Percentiles rank a stretch among this genome's conserved stretches.
Evolutionary conservation across 495 filamentous ascomycete species (phyloP).

Genomic region (Neurospora tetraspora): DNA sequence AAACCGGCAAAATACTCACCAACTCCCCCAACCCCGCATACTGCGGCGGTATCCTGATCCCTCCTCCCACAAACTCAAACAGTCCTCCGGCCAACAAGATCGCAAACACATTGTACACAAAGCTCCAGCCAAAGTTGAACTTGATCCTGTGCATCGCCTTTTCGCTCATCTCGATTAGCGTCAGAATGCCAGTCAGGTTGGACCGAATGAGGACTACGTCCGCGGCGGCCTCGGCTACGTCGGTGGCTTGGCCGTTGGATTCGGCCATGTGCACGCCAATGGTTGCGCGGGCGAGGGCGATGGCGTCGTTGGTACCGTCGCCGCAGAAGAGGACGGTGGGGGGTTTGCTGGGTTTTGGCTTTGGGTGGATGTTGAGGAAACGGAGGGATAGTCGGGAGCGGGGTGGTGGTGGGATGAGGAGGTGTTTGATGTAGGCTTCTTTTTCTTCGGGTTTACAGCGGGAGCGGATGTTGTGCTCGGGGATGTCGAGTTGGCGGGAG

Average conservation of each 20-base stretch:
- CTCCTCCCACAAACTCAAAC: conserved; percentile 25
- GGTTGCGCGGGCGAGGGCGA: conserved; percentile 61
- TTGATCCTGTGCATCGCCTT: conserved; percentile 45
- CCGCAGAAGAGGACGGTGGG: conserved; percentile 56
- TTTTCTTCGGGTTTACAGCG: conserved; percentile 54
- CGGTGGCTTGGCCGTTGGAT: conserved; percentile 45
- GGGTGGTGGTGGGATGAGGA: conserved; percentile 12
- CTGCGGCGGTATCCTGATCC: conserved; percentile 54
- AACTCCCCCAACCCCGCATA: conserved; percentile 72
- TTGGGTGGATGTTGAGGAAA: background rate
- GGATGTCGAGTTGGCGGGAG: conserved; percentile 45
- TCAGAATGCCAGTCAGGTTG: conserved; percentile 45
- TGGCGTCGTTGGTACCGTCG: conserved; percentile 75
- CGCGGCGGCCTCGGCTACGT: conserved; percentile 57
- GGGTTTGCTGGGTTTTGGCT: conserved; percentile 6
- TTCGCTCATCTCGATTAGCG: conserved; percentile 48
- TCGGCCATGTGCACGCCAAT: conserved; percentile 51
- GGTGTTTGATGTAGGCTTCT: conserved; percentile 44
- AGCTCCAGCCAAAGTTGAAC: conserved; percentile 68
- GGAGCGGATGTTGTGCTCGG: conserved; percentile 32
- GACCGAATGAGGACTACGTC: conserved; percentile 57
- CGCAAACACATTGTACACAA: conserved; percentile 64
- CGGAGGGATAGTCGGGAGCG: background rate
- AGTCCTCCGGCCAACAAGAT: conserved; percentile 61
- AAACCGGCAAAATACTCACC: conserved; percentile 67